Evolutionary conservation across 2,329 filamentous ascomycete species (phyloP), one percentile per base, ranked within the genome.

Genomic region (Parascedosporium putredinis): DNA sequence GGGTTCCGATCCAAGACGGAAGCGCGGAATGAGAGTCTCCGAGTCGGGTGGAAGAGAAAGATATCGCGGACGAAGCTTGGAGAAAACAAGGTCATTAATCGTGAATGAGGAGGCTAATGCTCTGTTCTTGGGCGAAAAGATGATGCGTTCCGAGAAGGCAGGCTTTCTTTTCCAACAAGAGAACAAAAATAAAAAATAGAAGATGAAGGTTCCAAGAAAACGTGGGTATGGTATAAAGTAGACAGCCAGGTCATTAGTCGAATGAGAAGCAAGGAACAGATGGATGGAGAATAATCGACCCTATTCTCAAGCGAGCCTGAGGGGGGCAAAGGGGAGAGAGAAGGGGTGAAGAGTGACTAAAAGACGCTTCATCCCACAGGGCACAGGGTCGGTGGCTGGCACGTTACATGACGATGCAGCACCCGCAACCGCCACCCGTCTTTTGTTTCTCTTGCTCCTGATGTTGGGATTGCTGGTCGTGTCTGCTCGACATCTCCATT

Each of bases 401-500:
- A 24, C 45, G 34, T 65, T 62, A 76, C 73, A 76, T 76, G 54
- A 76, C 64, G 46, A 72, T 62, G 55, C 73, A 76, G 63, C 73
- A 76, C 44, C 70, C 71, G 55, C 73, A 75, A n/a, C 69, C 69
- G 4, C 60, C 63, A 45, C 64, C 65, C 57, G 70, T 70, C 45
- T 65, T 62, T 25, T 68, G 62, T 29, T 61, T 59, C 14, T 65
- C 60, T 10, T 60, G 33, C 53, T 58, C 54, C n/a, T 55, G 55
- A 29, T 54, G 51, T n/a, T 53, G 52, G 29, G 50, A 51, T 50
- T 56, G 49, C 47, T 23, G 38, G 12, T 42, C 27, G 53, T 50
- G 31, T 49, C 45, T 33, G 52, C 53, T 12, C 52, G 25, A 50
- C 22, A 50, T 51, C 24, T 45, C 49, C 12, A 51, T 40, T 12